Conservation (phyloP, 2,329 filamentous ascomycete species). For the Drechslerella dactyloides region DNA sequence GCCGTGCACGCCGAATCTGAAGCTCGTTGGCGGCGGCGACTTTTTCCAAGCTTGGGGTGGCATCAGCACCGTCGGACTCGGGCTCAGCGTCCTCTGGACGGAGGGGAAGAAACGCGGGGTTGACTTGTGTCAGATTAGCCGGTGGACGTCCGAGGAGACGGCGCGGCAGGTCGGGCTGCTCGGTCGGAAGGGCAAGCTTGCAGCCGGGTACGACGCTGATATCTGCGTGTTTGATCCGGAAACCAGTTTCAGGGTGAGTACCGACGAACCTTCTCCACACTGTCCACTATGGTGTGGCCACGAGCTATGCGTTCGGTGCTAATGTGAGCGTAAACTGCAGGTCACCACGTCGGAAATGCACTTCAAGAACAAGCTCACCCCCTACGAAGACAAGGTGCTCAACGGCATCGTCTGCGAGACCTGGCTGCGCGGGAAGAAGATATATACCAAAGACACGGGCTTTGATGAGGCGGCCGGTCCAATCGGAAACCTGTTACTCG, state of each 20-base stretch:
- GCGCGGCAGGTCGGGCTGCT: slow-evolving; percentile 85
- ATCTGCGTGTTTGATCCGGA: slow-evolving; percentile 89
- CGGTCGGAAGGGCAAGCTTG: slow-evolving; percentile 79
- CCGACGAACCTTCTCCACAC: slow-evolving; percentile 52
- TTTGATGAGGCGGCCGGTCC: slow-evolving; percentile 68
- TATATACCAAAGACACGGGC: slow-evolving; percentile 69
- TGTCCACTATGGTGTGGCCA: background rate
- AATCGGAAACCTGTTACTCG: slow-evolving; percentile 63
- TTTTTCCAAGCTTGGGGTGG: slow-evolving; percentile 98
- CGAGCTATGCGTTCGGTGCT: background rate
- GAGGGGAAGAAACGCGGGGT: slow-evolving; percentile 69
- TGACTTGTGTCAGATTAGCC: slow-evolving; percentile 76
- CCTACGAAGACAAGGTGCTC: slow-evolving; percentile 82
- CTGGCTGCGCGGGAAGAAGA: slow-evolving; percentile 76
- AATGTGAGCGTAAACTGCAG: slow-evolving; percentile 55
- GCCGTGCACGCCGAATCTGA: slow-evolving; percentile 92
- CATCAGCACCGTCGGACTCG: slow-evolving; percentile 90
- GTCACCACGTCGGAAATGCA: slow-evolving; percentile 75
- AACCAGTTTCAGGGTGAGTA: slow-evolving; percentile 75
- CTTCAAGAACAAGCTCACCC: slow-evolving; percentile 90
- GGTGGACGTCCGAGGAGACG: slow-evolving; percentile 84
- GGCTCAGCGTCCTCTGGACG: slow-evolving; percentile 87
- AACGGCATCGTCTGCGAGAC: slow-evolving; percentile 81
- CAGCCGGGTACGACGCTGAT: slow-evolving; percentile 84
- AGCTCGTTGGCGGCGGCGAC: slow-evolving; percentile 73